Conservation (phyloP, 495 filamentous ascomycete species). For the Jackrogersella minutella region DNA sequence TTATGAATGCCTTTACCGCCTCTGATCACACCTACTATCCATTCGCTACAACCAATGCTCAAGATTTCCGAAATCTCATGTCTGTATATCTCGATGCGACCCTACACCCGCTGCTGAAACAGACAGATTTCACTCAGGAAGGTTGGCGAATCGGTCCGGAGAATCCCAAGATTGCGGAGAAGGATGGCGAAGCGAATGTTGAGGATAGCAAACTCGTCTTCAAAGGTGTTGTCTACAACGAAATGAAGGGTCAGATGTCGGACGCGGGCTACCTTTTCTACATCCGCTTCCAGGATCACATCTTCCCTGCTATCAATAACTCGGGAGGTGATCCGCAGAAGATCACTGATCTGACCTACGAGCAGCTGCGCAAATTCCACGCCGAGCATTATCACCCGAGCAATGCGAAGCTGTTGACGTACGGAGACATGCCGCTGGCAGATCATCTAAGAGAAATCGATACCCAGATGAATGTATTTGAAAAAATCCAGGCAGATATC, state of each 20-base stretch:
- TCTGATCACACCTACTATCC: slow-evolving; percentile 98
- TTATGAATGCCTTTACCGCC: slow-evolving; percentile 98
- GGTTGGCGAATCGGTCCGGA: slow-evolving; percentile 96
- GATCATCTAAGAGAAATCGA: slow-evolving; percentile 82
- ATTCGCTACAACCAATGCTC: slow-evolving; percentile 95
- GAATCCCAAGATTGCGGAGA: slow-evolving; percentile 68
- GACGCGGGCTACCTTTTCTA: slow-evolving; percentile 96
- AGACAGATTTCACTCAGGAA: slow-evolving; percentile 94
- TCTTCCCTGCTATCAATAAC: slow-evolving; percentile 92
- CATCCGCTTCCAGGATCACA: slow-evolving; percentile 90
- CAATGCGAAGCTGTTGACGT: slow-evolving; percentile 93
- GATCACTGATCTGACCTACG: slow-evolving; percentile 92
- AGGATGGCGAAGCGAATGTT: slow-evolving; percentile 47
- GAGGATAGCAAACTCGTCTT: slow-evolving; percentile 76
- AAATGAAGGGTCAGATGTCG: slow-evolving; percentile 99
- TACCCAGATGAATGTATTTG: slow-evolving; percentile 73
- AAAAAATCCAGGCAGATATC: slow-evolving; percentile 70
- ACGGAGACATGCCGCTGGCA: slow-evolving; percentile 87
- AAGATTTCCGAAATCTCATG: slow-evolving; percentile 94
- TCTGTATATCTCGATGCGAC: slow-evolving; percentile 97
- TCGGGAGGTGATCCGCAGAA: slow-evolving; percentile 94
- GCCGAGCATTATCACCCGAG: slow-evolving; percentile 94
- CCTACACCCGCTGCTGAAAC: slow-evolving; percentile 83
- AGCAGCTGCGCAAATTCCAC: slow-evolving; percentile 86
- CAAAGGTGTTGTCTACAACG: slow-evolving; percentile 99